These are phyloP conservation scores for Stachybotrys chlorohalonatus DNA, from an alignment of 2,329 filamentous ascomycete genomes.

Conservation along the genomic window DNA sequence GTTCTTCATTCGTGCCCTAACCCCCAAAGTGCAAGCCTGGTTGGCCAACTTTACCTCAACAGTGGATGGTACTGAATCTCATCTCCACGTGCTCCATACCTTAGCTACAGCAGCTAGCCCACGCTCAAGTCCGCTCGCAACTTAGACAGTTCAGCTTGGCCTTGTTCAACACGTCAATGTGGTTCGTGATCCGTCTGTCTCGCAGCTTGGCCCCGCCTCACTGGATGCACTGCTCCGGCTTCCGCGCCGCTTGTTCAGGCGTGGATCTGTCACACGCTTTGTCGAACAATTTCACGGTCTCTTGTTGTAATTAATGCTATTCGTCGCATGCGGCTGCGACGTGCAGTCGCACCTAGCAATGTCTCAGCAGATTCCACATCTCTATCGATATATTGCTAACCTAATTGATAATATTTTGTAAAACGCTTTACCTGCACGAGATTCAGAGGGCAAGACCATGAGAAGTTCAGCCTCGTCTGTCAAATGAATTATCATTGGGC, in stretches of 20 bases:
- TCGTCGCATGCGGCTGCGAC: background rate
- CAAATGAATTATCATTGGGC: background rate
- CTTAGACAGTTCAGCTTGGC: too few relatives aligned
- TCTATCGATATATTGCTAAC: too few relatives aligned
- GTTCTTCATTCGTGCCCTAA: background rate
- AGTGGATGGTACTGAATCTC: background rate
- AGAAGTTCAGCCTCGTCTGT: background rate
- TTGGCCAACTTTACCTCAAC: background rate
- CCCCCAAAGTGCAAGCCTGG: background rate
- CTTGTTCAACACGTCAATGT: background rate
- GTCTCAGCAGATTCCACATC: background rate
- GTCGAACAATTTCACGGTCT: background rate
- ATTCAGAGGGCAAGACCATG: background rate
- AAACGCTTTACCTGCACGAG: background rate
- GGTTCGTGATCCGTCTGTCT: background rate
- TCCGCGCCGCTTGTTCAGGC: background rate
- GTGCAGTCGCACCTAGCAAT: background rate
- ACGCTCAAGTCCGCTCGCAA: too few relatives aligned
- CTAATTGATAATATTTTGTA: background rate
- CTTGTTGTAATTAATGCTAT: background rate
- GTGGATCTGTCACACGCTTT: too few relatives aligned
- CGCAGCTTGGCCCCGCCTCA: background rate
- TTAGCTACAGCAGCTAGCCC: background rate
- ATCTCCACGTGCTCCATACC: background rate
- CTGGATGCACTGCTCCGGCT: background rate